Base-by-base conservation (phyloP, 257 asterid genomes). In the Henckelia pumila region DNA sequence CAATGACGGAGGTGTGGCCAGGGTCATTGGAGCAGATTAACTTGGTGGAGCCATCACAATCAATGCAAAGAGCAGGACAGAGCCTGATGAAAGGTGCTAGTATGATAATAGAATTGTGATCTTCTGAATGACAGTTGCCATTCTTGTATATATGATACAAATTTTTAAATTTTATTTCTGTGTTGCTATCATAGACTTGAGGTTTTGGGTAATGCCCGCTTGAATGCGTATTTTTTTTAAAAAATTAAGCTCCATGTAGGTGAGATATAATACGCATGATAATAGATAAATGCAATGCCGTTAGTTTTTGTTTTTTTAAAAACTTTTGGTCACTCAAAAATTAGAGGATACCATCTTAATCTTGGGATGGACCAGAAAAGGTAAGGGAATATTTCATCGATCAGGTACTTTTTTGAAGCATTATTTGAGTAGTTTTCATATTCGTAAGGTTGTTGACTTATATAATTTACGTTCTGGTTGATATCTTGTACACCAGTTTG, bases 1-100 rank as follows among this genome's bases (percentile, higher is more conserved):
- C 99, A 23, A 68, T 90, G 83, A 85, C 79, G 83, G 96, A 90
- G 75, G 96, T 93, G 60, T 93, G 99, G 99, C 97, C 99, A n/a
- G 85, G 74, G 49, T 81, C 89, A 17, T 50, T 88, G 82, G 70
- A 91, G 78, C 78, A 63, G 61, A 71, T 90, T 69, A 90, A 93
- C 79, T 83, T 93, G 85, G 92, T 93, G 55, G 99, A 93, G 85
- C 97, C 99, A 70, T 93, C 99, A 52, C 99, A 90, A 82, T 80
- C 95, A 33, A 93, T 93, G 99, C 99, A 88, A 81, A 85, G 97
- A 58, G 96, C 97, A 1, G 99, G 97, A 35, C 92, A 80, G 71
- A 77, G 83, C 75, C 91, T 93, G 66, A 72, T 83, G 65, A 84
- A 79, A 86, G 99, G 99, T 87, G 72, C 22, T 26, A 23, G 67